Evolutionary conservation across 2,329 filamentous ascomycete species (phyloP).

Genomic region (Talaromyces sp.): DNA sequence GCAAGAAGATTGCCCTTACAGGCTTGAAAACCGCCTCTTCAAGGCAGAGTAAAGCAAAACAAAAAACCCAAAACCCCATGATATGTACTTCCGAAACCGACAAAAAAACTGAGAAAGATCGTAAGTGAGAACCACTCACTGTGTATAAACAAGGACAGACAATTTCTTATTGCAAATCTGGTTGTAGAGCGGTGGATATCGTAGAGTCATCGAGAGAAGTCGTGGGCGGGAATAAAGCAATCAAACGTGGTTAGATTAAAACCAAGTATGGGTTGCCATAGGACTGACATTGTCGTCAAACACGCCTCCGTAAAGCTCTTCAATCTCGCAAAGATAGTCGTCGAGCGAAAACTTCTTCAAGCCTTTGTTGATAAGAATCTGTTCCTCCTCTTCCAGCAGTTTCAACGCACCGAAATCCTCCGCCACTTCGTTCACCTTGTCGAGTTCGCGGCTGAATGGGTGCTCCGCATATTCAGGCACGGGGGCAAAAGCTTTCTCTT

Average conservation of each 20-base stretch:
- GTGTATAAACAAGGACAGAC: not conserved
- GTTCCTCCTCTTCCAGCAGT: slow-evolving; percentile 70
- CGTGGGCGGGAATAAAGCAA: not conserved
- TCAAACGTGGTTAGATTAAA: slow-evolving; percentile 29
- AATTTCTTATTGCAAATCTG: not conserved
- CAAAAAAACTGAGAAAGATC: slow-evolving; percentile 13
- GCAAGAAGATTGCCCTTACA: slow-evolving; percentile 19
- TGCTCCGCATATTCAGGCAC: slow-evolving; percentile 50
- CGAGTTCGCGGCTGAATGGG: slow-evolving; percentile 86
- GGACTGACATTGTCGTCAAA: slow-evolving; percentile 51
- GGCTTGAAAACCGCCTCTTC: not conserved
- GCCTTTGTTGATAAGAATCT: slow-evolving; percentile 66
- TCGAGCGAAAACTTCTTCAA: slow-evolving; percentile 72
- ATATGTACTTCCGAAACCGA: slow-evolving; percentile 13
- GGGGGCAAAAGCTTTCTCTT: slow-evolving; percentile 38
- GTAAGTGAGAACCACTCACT: slow-evolving; percentile 8
- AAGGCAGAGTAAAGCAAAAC: slow-evolving; percentile 4
- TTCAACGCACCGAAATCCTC: slow-evolving; percentile 75
- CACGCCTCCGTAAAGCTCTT: slow-evolving; percentile 64
- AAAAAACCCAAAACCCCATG: slow-evolving; percentile 10
- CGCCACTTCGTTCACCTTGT: slow-evolving; percentile 86
- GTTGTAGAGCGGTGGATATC: slow-evolving; percentile 8
- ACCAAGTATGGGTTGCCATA: slow-evolving; percentile 39
- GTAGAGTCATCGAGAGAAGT: slow-evolving; percentile 14
- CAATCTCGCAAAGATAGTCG: slow-evolving; percentile 81